Base-by-base conservation (phyloP, 2,329 filamentous ascomycete species). In the Hypoxylon sp. region DNA sequence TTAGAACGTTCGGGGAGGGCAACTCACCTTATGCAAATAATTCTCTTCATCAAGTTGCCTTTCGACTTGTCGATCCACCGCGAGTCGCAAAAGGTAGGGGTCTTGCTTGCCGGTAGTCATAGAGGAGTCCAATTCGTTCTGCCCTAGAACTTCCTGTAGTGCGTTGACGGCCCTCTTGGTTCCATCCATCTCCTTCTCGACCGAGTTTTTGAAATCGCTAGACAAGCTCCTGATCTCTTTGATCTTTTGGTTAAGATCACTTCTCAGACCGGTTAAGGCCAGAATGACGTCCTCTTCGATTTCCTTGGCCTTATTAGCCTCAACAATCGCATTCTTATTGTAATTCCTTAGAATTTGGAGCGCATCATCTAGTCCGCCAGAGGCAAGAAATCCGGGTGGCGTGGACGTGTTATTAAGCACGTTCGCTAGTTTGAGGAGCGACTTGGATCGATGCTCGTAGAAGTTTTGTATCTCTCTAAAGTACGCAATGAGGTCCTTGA, bases 161-260 rank as follows among this genome's bases (percentile, higher is more conserved):
- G 84, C 79, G 43, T 86, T 86, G 17, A 97, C 90, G 11, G 88
- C 87, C 68, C 85, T 90, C 55, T 87, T 82, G 0, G 94, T 97
- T 12, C 71, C 77, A 13, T 97, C 92, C 77, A 96, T 93, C 72
- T 97, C 94, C 74, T 93, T 96, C 17, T 96, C 91, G 7, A 99
- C 91, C 0, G 88, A 89, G 69, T 96, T 99, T 74, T 96, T 96
- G 75, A 99, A 99, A 71, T 99, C 94, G 11, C 91, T 89, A 4
- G 91, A 89, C 11, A 99, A 77, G 61, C 86, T 88, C 75, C 96
- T 96, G 75, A 99, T 99, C 73, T 99, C 94, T 73, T 97, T 99
- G 71, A 96, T 96, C 76, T 99, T 99, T 70, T 95, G 91, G 55
- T 89, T 88, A 12, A 99, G 78, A 70, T 99, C 94, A 65, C 86